Evolutionary conservation across 2,329 filamentous ascomycete species (phyloP).

Genomic region (Teratosphaeria nubilosa): DNA sequence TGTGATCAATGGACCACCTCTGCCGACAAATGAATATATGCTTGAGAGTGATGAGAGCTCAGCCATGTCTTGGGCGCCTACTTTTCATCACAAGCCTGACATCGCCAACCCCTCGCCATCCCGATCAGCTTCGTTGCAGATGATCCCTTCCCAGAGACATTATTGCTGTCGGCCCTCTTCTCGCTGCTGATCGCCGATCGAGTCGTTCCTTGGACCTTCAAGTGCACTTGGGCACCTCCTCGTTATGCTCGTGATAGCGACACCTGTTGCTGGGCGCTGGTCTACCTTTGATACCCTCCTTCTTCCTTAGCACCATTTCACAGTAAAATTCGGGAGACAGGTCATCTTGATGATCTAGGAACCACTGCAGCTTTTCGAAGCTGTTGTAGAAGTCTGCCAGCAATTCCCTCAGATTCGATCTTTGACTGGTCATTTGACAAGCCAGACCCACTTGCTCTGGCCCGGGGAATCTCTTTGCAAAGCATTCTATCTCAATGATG

Average conservation of each 20-base stretch:
- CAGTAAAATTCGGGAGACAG: neutral
- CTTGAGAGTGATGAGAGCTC: no score
- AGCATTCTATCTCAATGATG: neutral
- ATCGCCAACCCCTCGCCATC: no score
- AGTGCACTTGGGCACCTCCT: neutral
- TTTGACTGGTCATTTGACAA: neutral
- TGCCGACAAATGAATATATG: no score
- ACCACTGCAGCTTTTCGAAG: neutral
- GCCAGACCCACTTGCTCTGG: neutral
- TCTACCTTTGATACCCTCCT: neutral
- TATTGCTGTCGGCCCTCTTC: no score
- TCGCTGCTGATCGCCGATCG: no score
- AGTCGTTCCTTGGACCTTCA: neutral
- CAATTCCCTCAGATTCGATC: neutral
- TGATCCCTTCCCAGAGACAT: no score
- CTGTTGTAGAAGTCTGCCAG: neutral
- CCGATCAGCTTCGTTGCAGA: no score
- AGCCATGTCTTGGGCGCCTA: no score
- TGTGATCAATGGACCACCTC: no score
- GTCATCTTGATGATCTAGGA: neutral
- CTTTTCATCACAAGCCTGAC: no score
- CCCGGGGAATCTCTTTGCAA: neutral
- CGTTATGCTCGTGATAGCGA: slow-evolving; percentile 3
- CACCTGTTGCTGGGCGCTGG: neutral
- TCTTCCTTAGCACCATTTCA: neutral